phyloP scores from a whole-genome alignment of 441 rosid species.

The Euphorbia celastroides region DNA sequence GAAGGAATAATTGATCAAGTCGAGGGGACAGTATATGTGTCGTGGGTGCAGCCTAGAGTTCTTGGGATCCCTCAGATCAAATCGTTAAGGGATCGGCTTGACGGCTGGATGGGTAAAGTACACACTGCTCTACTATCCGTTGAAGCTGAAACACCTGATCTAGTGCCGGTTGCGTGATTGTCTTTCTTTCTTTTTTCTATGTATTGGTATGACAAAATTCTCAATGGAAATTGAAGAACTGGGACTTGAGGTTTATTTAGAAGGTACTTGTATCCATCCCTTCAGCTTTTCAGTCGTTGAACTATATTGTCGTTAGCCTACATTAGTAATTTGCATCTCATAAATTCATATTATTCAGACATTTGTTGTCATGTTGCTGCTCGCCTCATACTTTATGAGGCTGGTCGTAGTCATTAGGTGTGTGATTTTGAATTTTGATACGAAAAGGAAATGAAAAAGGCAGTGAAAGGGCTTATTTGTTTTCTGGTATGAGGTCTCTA shows the following conservation, averaged over 20 bases:
- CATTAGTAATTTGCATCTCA: no score
- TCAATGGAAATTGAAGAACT: not conserved
- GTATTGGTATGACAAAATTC: conserved; percentile 19
- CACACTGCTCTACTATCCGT: conserved; percentile 65
- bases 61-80: conserved; percentile 80
- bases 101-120: conserved; percentile 74
- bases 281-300: not conserved
- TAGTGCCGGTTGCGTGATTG: conserved; percentile 51
- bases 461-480: no score
- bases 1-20: conserved; percentile 71
- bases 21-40: conserved; percentile 79
- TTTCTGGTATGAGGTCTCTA: no score
- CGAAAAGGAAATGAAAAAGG: no score
- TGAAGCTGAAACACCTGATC: conserved; percentile 97
- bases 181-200: not conserved
- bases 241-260: not conserved
- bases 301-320: not conserved
- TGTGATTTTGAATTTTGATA: no score
- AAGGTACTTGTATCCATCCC: not conserved
- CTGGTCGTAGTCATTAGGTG: no score
- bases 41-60: conserved; percentile 99
- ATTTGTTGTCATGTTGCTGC: no score
- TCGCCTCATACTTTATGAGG: no score
- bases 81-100: conserved; percentile 70
- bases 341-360: no score